phyloP scores from a whole-genome alignment of 148 eudicot species.

The Fagopyrum esculentum region DNA sequence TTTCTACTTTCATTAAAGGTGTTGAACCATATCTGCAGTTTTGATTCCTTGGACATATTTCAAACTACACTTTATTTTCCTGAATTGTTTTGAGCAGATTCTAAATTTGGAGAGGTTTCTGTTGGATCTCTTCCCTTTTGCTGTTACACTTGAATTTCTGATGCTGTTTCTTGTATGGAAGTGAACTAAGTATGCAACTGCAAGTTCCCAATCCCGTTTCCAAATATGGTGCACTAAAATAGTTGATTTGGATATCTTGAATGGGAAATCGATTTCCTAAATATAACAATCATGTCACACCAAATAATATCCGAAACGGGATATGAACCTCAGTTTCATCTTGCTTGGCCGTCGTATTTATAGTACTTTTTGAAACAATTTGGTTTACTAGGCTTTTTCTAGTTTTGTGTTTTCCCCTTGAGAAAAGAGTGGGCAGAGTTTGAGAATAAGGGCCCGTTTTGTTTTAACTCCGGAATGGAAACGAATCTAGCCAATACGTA shows the following conservation, averaged over 20 bases:
- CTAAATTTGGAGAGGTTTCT: slow-evolving; percentile 91
- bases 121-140: slow-evolving; percentile 7
- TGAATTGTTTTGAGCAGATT: slow-evolving; percentile 37
- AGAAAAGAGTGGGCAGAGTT: too few relatives aligned
- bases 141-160: not conserved
- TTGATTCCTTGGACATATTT: slow-evolving; percentile 2
- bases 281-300: too few relatives aligned
- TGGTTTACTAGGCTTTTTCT: too few relatives aligned
- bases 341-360: too few relatives aligned
- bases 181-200: not conserved
- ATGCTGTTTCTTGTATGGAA: not conserved
- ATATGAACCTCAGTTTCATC: too few relatives aligned
- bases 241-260: not conserved
- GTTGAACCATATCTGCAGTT: slow-evolving; percentile 33
- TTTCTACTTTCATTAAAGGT: slow-evolving; percentile 96
- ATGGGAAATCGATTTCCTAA: not conserved
- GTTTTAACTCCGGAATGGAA: too few relatives aligned
- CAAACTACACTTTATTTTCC: not conserved
- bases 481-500: too few relatives aligned
- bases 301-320: too few relatives aligned
- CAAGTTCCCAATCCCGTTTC: not conserved
- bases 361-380: too few relatives aligned
- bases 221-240: not conserved
- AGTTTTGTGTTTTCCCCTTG: too few relatives aligned
- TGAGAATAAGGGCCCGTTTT: too few relatives aligned